Conservation (phyloP, 2,329 filamentous ascomycete genomes). For the Amauroascus verrucosus region DNA sequence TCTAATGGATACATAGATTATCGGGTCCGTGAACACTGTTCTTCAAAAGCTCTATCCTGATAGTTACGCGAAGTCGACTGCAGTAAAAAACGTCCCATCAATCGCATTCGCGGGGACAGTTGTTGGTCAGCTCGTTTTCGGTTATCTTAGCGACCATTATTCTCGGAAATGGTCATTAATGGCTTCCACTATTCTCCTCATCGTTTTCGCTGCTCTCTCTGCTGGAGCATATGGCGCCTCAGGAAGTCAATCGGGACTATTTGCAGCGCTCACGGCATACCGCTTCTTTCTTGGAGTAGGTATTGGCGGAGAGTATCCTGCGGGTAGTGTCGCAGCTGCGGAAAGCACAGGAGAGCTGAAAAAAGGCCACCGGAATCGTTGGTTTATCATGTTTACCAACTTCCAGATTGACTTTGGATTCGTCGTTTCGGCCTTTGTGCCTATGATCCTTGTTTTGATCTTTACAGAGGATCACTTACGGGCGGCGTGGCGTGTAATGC, state of each 20-base stretch:
- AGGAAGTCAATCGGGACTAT: conserved; percentile 58
- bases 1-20: conserved; percentile 46
- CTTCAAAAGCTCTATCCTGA: conserved; percentile 57
- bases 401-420: conserved; percentile 79
- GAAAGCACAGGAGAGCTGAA: conserved; percentile 78
- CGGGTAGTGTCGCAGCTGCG: conserved; percentile 68
- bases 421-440: conserved; percentile 67
- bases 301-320: conserved; percentile 53
- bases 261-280: conserved; percentile 70
- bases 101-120: conserved; percentile 52
- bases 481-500: conserved; percentile 69
- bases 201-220: conserved; percentile 71
- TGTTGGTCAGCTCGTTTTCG: conserved; percentile 25
- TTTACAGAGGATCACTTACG: conserved; percentile 53
- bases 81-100: conserved; percentile 63
- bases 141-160: conserved; percentile 58
- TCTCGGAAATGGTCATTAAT: conserved; percentile 75
- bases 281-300: conserved; percentile 72
- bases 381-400: conserved; percentile 88
- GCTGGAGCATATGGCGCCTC: conserved; percentile 66
- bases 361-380: conserved; percentile 68
- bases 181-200: conserved; percentile 69
- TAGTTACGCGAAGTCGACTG: conserved; percentile 57
- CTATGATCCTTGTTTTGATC: conserved; percentile 54
- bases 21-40: conserved; percentile 75